Base-by-base conservation (phyloP, 2,329 filamentous ascomycete species). In the Aspergillus quadricinctus region DNA sequence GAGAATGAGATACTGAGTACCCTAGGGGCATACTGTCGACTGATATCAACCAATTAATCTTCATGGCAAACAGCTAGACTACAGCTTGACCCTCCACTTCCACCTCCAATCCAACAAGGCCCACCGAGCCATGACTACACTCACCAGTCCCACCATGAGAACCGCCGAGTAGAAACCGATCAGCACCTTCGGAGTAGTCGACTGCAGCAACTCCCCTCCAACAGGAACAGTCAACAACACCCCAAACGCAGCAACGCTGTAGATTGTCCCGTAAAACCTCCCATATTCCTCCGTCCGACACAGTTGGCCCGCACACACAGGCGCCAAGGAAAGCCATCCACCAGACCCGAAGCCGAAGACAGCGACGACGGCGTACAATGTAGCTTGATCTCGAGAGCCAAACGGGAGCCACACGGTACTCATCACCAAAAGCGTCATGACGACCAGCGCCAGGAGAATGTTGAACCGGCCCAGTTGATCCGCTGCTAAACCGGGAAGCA, bases 331-430 rank as follows among this genome's bases (percentile, higher is more conserved):
- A n/a, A 81, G 66, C 66, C 77, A 81, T 0, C 76, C 75, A 0
- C 79, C 79, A 1, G 77, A 79, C 0, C 77, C 77, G n/a, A 81
- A 78, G 0, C 79, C 79, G 65, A 79, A 81, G 0, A 81, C 60
- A 0, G 75, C 77, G 1, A 75, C 69, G 37, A 79, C 80, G 0
- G 68, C 69, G 53, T 80, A 80, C 2, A 81, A 61, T 0, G 74
- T 76, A 0, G 64, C 67, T 3, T 75, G 66, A 17, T 70, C 68
- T 0, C 65, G 72, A 1, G 75, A 71, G 0, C 76, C 78, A 57
- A 79, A 76, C 0, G 79, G 79, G 1, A 81, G 66, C 65, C 79
- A 76, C 4, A 80, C 66, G 0, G 68, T 69, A 0, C 71, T 71
- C 66, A 78, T 80, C 4, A 76, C 66, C 3, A 78, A 29, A 1